A percentile compares a stretch with the other conserved stretches of the same genome.
phyloP scores from a whole-genome alignment of 2,329 filamentous ascomycete species.

The Aspergillus fumigatus region DNA sequence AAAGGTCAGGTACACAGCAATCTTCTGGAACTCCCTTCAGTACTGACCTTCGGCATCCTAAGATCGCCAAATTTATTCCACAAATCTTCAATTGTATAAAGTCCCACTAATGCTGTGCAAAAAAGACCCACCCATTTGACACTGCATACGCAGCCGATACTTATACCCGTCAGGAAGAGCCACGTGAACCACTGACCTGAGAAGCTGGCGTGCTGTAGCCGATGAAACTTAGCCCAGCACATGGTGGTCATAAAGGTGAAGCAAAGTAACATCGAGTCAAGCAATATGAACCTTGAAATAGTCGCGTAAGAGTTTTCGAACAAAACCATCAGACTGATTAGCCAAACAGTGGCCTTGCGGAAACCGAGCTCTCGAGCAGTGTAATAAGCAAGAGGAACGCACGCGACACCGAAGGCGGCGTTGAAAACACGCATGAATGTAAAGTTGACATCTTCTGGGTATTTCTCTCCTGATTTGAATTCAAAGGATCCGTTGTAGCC shows the following conservation, averaged over 20 bases:
- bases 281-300: conserved; percentile 94
- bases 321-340: conserved; percentile 92
- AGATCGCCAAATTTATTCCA: conserved; percentile 97
- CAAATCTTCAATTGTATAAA: conserved; percentile 94
- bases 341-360: conserved; percentile 81
- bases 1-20: conserved; percentile 19
- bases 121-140: conserved; percentile 98
- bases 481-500: conserved; percentile 99
- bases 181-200: conserved; percentile 90
- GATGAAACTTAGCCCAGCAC: conserved; percentile 96
- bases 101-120: conserved; percentile 85
- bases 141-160: conserved; percentile 96
- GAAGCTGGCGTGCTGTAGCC: conserved; percentile 79
- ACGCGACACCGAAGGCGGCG: conserved; percentile 86
- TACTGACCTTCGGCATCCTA: conserved; percentile 75
- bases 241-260: conserved; percentile 97
- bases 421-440: conserved; percentile 99
- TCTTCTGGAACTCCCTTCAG: background rate
- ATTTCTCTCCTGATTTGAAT: conserved; percentile 97
- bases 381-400: conserved; percentile 89
- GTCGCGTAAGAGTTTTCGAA: conserved; percentile 99
- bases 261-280: conserved; percentile 97
- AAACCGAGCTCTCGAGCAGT: conserved; percentile 90
- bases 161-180: conserved; percentile 88
- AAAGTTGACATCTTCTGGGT: conserved; percentile 90